Evolutionary conservation across 106 monocot genomes (phyloP).

Genomic region (Vanilla planifolia): DNA sequence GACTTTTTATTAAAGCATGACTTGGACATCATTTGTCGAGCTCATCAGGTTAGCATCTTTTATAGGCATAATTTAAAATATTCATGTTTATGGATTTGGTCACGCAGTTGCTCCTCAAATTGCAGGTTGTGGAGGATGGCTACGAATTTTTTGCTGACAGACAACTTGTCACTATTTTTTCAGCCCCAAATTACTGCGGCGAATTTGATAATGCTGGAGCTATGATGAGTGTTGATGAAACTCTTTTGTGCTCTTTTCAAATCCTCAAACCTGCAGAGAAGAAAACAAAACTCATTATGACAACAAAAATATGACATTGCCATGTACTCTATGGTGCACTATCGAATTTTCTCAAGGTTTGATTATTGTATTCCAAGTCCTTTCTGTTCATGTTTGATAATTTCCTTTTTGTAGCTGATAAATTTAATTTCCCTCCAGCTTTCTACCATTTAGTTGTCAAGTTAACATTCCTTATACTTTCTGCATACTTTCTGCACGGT

Average conservation of each 20-base stretch:
- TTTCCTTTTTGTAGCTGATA: no score
- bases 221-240: constrained; percentile 38
- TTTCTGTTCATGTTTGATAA: background rate
- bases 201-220: constrained; percentile 41
- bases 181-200: constrained; percentile 38
- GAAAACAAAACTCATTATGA: constrained; percentile 23
- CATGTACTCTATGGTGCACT: background rate
- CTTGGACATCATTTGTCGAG: constrained; percentile 46
- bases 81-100: background rate
- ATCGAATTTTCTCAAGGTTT: background rate
- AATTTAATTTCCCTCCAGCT: no score
- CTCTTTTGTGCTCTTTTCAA: constrained; percentile 30
- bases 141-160: constrained; percentile 59
- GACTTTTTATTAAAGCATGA: constrained; percentile 48
- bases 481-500: no score
- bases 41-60: constrained; percentile 32
- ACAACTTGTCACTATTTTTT: constrained; percentile 50
- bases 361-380: background rate
- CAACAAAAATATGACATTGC: constrained; percentile 18
- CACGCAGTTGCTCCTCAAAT: background rate
- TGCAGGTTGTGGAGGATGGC: constrained; percentile 53
- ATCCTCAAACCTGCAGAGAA: constrained; percentile 25
- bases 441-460: no score
- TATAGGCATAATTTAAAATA: background rate
- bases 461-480: no score